These are phyloP conservation scores for Coemansia aciculifera DNA, from an alignment of 192 early-diverging fungal genomes.

Conservation along the genomic window DNA sequence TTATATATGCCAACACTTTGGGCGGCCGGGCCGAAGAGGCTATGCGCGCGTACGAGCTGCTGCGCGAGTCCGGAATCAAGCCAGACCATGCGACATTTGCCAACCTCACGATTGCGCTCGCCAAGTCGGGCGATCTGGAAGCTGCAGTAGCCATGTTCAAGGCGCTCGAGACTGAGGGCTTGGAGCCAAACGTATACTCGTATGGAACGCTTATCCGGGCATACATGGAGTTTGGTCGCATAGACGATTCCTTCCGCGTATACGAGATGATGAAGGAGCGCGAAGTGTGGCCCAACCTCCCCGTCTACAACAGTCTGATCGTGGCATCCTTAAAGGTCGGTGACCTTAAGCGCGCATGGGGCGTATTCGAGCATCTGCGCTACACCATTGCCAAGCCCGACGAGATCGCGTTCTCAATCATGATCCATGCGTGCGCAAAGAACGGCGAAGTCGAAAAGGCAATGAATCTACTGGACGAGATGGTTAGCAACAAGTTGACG, in stretches of 20 bases:
- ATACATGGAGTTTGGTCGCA: slow-evolving; percentile 57
- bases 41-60: slow-evolving; percentile 61
- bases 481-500: slow-evolving; percentile 66
- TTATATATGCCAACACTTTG: slow-evolving; percentile 67
- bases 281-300: slow-evolving; percentile 56
- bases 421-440: slow-evolving; percentile 91
- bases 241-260: slow-evolving; percentile 73
- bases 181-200: slow-evolving; percentile 64
- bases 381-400: slow-evolving; percentile 75
- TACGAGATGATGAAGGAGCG: slow-evolving; percentile 75
- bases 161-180: slow-evolving; percentile 54
- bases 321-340: slow-evolving; percentile 72
- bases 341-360: slow-evolving; percentile 83
- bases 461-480: slow-evolving; percentile 89
- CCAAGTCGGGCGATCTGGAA: slow-evolving; percentile 63
- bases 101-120: slow-evolving; percentile 80
- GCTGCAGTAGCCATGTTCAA: slow-evolving; percentile 67
- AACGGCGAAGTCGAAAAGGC: slow-evolving; percentile 85
- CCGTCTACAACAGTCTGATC: slow-evolving; percentile 80
- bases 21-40: slow-evolving; percentile 62
- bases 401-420: slow-evolving; percentile 76
- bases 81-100: slow-evolving; percentile 72
- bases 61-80: slow-evolving; percentile 61
- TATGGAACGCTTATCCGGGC: slow-evolving; percentile 75
- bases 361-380: slow-evolving; percentile 85